A percentile compares a stretch with the other conserved stretches of the same genome.
These are phyloP conservation scores for Pseudocercospora fijiensis DNA, from an alignment of 2,329 filamentous ascomycete species.

Conservation along the genomic window DNA sequence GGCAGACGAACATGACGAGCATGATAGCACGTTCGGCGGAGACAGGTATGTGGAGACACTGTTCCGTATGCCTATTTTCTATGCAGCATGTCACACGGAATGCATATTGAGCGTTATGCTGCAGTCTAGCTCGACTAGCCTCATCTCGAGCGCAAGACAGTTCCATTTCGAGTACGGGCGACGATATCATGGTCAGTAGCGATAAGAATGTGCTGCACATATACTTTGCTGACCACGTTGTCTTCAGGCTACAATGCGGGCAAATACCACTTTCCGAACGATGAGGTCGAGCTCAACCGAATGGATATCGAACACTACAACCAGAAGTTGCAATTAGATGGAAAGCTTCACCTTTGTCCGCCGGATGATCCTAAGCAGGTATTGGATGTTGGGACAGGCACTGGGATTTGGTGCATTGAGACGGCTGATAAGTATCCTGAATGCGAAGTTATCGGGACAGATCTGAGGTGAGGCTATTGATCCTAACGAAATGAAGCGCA, in stretches of 20 bases:
- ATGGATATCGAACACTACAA: constrained; percentile 38
- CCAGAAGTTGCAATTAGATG: constrained; percentile 33
- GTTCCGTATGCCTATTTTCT: too few relatives aligned
- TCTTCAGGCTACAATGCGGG: constrained; percentile 29
- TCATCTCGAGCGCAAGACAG: constrained; percentile 9
- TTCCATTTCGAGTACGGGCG: constrained; percentile 32
- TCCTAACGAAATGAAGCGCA: too few relatives aligned
- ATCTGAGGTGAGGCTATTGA: constrained; percentile 31
- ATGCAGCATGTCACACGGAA: not conserved
- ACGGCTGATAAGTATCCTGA: constrained; percentile 41
- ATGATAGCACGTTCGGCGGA: constrained; percentile 34
- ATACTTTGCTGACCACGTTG: not conserved
- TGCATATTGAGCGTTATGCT: not conserved
- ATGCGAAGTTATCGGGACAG: constrained; percentile 40
- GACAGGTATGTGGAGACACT: constrained; percentile 12
- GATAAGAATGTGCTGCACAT: not conserved
- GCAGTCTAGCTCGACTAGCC: constrained; percentile 22
- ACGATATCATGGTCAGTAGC: constrained; percentile 30
- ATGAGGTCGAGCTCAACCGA: constrained; percentile 35
- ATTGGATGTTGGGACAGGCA: constrained; percentile 51
- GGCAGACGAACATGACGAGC: constrained; percentile 28
- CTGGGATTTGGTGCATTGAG: constrained; percentile 30
- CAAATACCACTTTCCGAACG: constrained; percentile 38
- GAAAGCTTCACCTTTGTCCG: constrained; percentile 45
- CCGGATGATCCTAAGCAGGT: constrained; percentile 43